Evolutionary conservation across 345 rosid species (phyloP).

Genomic region (Citrus maxima): DNA sequence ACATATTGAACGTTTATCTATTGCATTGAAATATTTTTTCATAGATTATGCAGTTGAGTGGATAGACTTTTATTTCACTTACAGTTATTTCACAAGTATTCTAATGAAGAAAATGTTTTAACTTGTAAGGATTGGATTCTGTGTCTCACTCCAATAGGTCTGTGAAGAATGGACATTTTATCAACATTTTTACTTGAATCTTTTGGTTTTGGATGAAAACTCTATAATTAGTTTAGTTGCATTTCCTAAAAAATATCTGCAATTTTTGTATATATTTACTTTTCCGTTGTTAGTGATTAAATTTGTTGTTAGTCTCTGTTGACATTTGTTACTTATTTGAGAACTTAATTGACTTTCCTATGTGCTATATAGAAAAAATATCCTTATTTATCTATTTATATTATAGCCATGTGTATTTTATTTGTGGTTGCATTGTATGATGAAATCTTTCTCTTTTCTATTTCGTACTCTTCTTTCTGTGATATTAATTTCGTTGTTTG

Average conservation of each 20-base stretch:
- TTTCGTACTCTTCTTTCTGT: not conserved
- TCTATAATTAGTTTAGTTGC: not conserved
- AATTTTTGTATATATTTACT: not conserved
- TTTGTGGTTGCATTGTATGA: not conserved
- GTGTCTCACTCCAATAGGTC: not conserved
- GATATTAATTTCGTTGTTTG: slow-evolving; percentile 1
- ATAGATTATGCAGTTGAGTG: not conserved
- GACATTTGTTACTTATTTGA: not conserved
- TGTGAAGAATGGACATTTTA: not conserved
- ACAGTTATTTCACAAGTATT: not conserved
- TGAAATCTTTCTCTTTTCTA: not conserved
- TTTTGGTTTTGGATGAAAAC: not conserved
- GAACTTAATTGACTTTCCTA: not conserved
- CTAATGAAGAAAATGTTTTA: not conserved
- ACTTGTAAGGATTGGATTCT: not conserved
- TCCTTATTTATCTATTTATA: not conserved
- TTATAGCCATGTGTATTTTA: not conserved
- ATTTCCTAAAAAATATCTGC: not conserved
- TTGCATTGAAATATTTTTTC: not conserved
- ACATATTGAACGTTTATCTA: not conserved
- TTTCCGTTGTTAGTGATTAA: not conserved
- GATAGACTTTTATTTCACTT: not conserved
- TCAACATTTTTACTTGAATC: too few species aligned
- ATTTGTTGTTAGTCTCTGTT: not conserved
- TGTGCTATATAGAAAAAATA: not conserved